These are phyloP conservation scores for Gossypium trilobum DNA, from an alignment of 441 rosid genomes.

Conservation along the genomic window DNA sequence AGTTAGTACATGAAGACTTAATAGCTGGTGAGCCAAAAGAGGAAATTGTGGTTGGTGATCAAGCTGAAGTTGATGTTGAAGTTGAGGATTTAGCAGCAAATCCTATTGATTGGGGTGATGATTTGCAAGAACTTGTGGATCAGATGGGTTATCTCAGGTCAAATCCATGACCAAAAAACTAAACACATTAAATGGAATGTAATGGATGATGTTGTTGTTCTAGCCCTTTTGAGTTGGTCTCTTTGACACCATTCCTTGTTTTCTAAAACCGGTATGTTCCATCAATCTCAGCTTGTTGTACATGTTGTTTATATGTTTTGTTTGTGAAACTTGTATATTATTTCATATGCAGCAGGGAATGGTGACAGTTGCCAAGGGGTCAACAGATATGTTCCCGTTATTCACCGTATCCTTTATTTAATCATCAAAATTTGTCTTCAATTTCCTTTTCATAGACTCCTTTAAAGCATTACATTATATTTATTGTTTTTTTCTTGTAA, in stretches of 20 bases:
- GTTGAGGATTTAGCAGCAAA: constrained; percentile 40
- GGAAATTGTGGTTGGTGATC: constrained; percentile 24
- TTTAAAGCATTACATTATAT: neutral
- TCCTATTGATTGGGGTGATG: constrained; percentile 38
- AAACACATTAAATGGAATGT: constrained; percentile 10
- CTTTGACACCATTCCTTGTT: constrained; percentile 28
- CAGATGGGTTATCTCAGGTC: constrained; percentile 54
- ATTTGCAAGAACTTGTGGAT: constrained; percentile 48
- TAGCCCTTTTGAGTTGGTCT: constrained; percentile 23
- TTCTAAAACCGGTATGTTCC: constrained; percentile 20
- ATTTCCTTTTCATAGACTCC: neutral
- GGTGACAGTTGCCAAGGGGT: constrained; percentile 31
- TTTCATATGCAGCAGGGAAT: constrained; percentile 23
- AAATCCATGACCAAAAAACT: constrained; percentile 25
- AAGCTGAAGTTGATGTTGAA: constrained; percentile 34
- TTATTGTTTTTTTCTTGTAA: neutral
- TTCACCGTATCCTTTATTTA: constrained; percentile 25
- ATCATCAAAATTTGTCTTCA: neutral
- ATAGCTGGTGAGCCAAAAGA: constrained; percentile 23
- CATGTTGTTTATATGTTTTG: neutral
- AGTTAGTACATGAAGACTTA: constrained; percentile 32
- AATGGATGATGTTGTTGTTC: neutral
- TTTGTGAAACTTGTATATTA: neutral
- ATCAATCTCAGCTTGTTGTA: neutral
- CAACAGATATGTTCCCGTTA: constrained; percentile 21